Conservation (phyloP, 2,329 filamentous ascomycete species). For the Coniosporium tulheliwenetii region DNA sequence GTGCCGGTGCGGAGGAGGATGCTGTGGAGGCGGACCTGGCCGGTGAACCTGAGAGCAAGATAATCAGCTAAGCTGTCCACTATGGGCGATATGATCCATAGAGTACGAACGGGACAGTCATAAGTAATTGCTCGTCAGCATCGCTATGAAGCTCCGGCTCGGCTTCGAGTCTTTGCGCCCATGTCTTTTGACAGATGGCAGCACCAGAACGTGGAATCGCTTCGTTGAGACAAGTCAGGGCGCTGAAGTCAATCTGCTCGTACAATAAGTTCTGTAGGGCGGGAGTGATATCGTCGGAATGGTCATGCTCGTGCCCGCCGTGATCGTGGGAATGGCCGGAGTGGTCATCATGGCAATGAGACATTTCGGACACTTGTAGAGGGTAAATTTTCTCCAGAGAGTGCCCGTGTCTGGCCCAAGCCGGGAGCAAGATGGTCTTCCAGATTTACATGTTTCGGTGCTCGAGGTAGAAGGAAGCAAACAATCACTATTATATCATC, state of each 20-base stretch:
- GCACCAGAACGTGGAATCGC: slow-evolving; percentile 49
- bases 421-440: no score
- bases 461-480: no score
- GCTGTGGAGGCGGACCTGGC: slow-evolving; percentile 82
- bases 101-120: slow-evolving; percentile 64
- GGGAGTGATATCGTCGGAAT: slow-evolving; percentile 82
- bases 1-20: slow-evolving; percentile 71
- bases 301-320: slow-evolving; percentile 55
- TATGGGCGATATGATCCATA: neutral
- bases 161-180: slow-evolving; percentile 59
- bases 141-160: slow-evolving; percentile 71
- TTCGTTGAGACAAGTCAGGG: slow-evolving; percentile 77
- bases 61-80: neutral
- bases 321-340: slow-evolving; percentile 36
- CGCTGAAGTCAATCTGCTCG: slow-evolving; percentile 79
- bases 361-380: slow-evolving; percentile 13
- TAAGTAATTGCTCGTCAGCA: slow-evolving; percentile 83
- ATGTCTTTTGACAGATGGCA: slow-evolving; percentile 76
- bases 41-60: slow-evolving; percentile 54
- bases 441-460: no score
- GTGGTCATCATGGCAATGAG: slow-evolving; percentile 32
- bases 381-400: no score
- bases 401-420: no score
- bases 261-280: slow-evolving; percentile 85
- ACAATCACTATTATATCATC: no score